phyloP scores from a whole-genome alignment of 148 eudicot species.

The Rhododendron williamsianum region DNA sequence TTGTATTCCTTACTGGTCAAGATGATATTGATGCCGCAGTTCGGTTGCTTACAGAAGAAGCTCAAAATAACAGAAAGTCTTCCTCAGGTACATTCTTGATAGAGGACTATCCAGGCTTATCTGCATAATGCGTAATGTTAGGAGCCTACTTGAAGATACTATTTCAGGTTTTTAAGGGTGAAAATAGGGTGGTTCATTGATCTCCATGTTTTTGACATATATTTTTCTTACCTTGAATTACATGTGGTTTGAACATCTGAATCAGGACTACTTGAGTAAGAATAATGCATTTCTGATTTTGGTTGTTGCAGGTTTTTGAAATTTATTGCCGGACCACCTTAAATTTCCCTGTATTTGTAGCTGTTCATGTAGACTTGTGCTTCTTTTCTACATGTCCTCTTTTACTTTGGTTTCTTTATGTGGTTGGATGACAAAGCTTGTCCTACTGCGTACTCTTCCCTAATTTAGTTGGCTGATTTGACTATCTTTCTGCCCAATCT shows the following conservation, averaged over 20 bases:
- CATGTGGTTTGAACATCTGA: not conserved
- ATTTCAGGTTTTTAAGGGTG: not conserved
- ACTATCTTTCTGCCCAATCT: slow-evolving; percentile 3
- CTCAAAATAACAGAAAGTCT: slow-evolving; percentile 40
- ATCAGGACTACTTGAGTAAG: not conserved
- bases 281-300: not conserved
- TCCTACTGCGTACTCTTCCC: not conserved
- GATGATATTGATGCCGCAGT: slow-evolving; percentile 95
- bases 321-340: not conserved
- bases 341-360: not conserved
- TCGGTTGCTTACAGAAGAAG: slow-evolving; percentile 78
- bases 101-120: not conserved
- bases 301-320: not conserved
- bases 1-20: slow-evolving; percentile 94
- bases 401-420: not conserved
- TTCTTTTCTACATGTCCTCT: not conserved
- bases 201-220: slow-evolving; percentile 1
- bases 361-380: not conserved
- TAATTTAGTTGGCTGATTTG: slow-evolving; percentile 3
- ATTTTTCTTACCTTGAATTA: not conserved
- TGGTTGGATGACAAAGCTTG: not conserved
- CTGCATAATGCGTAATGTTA: not conserved
- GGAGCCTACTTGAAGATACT: not conserved
- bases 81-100: slow-evolving; percentile 43
- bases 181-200: not conserved